Base-by-base conservation (phyloP, 805 yeast species). In the Metschnikowia proteae region DNA sequence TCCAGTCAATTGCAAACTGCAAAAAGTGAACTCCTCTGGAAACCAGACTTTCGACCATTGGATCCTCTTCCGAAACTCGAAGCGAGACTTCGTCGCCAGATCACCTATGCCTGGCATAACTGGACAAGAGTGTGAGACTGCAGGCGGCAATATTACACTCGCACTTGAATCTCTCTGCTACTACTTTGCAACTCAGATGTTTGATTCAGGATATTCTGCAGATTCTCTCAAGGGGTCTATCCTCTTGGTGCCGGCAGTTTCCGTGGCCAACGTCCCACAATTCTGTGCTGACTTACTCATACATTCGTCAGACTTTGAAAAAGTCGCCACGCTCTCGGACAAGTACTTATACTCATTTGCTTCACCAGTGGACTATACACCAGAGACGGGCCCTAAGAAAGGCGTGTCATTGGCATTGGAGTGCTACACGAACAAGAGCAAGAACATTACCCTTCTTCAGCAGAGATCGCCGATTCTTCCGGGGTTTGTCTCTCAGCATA, bases 191-290 rank as follows among this genome's bases (percentile, higher is more conserved):
- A 17, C 32, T n/a, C 35, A 8, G 26, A 50, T 53, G 51, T 45
- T 48, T 34, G 44, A 39, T 7, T 22, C 43, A 2, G 49, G 49
- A 11, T 46, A 32, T 26, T 38, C 56, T 23, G 22, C 38, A 22
- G 44, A 23, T 27, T 4, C 44, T 32, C 39, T 59, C 6, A 38
- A 45, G 7, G 67, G 65, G 38, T 65, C 79, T 1, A 74, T 74
- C 1, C 67, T 86, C n/a, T 61, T 92, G 0, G 37, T 94, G 1
- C 98, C 98, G 0, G 67, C 90, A 0, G 86, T 94, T 0, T 82
- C 97, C 3, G 78, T 88, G 5, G 98, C 96, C 6, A 94, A 92
- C 59, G 85, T 90, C 3, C 95, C 98, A 0, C 99, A 94, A 63
- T 68, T 92, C 43, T 67, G 91, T 0, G 65, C 79, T 5, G 98